Evolutionary conservation across 2,329 filamentous ascomycete species (phyloP), one percentile per base, ranked within the genome.

Genomic region (Aspergillus sp.): DNA sequence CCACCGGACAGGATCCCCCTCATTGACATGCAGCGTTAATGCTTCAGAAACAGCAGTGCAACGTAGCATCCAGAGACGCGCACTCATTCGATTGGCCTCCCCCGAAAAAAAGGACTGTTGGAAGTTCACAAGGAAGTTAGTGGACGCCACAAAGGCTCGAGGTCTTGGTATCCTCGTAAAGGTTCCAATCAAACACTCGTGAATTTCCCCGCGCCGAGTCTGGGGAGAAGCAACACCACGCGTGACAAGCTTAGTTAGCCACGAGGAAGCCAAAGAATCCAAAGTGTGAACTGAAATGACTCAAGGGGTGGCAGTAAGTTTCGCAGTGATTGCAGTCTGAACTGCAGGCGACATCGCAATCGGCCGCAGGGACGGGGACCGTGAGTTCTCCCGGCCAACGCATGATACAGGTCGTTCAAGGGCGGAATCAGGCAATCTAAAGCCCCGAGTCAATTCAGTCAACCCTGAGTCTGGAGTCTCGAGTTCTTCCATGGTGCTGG

Each of bases 161-260:
- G 35, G 43, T 41, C 55, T 57, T 57, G 55, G 51, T 39, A 23
- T 39, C 33, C 31, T 35, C 33, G 31, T 25, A 40, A 46, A 21
- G 21, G 19, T 17, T 44, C 43, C 43, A 54, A 47, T 54, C 51
- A 54, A 15, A 8, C 27, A 6, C 7, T 11, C 19, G 8, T 17
- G 1, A 14, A 14, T 19, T 46, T 54, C 43, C 43, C 51, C 51
- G 51, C 51, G 41, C 46, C 45, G 25, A 56, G 19, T 23, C 53
- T 14, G 53, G 53, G 53, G 53, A 31, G 27, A 8, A 50, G 6
- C 15, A 17, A 37, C 25, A 50, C 35, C 27, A 49, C 53, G 45
- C 53, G 53, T 56, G 46, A 51, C 47, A 21, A 45, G 46, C 54
- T 56, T 51, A 33, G 54, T 45, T 11, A 51, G 54, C 45, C 40